phyloP scores from a whole-genome alignment of 2,329 filamentous ascomycete species.

The Talaromyces sp. region DNA sequence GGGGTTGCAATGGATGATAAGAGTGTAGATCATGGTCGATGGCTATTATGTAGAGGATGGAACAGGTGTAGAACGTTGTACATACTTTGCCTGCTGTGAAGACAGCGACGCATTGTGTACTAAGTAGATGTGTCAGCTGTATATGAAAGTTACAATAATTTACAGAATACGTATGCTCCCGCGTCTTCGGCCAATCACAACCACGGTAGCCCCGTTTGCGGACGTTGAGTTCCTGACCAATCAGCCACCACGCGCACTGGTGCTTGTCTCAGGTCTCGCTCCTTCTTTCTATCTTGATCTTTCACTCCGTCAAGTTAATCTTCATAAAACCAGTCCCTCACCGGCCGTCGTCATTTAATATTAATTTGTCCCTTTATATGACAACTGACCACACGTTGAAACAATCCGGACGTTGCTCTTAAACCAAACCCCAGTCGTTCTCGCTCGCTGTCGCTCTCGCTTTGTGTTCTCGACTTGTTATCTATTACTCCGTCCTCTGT shows the following conservation, averaged over 20 bases:
- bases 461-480: constrained; percentile 11
- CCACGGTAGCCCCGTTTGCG: background rate
- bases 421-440: background rate
- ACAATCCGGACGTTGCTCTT: background rate
- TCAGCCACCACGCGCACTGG: constrained; percentile 8
- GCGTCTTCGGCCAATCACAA: background rate
- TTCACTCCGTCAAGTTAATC: constrained; percentile 6
- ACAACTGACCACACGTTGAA: background rate
- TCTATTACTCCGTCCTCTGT: background rate
- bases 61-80: background rate
- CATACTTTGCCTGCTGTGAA: background rate
- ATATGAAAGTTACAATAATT: background rate
- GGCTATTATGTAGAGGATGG: background rate
- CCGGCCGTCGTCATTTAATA: background rate
- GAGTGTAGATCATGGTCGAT: background rate
- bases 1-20: background rate
- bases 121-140: background rate
- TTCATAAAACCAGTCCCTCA: constrained; percentile 5
- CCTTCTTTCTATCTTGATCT: constrained; percentile 18
- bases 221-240: constrained; percentile 14
- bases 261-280: constrained; percentile 9
- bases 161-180: background rate
- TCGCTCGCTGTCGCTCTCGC: constrained; percentile 18
- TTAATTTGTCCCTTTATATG: background rate
- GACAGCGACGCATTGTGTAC: background rate